Evolutionary conservation across 805 yeast genomes (phyloP).

Genomic region (Kluyveromyces dobzhanskii): DNA sequence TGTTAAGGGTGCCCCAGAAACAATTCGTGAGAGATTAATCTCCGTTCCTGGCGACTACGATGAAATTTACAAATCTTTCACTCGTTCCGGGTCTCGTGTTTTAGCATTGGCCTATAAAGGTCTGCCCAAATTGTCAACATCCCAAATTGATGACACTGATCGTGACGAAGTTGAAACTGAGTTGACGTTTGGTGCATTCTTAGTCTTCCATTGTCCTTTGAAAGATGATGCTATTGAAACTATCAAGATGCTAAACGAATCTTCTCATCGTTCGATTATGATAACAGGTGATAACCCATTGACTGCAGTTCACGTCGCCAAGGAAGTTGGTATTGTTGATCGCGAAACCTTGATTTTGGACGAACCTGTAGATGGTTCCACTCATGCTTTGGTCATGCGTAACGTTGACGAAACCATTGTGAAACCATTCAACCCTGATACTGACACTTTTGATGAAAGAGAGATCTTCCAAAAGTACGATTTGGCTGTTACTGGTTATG

Average conservation of each 20-base stretch:
- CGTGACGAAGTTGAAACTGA: slow-evolving; percentile 73
- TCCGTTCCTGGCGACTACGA: slow-evolving; percentile 75
- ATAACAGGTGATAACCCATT: slow-evolving; percentile 98
- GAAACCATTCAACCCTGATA: slow-evolving; percentile 56
- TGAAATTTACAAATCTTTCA: slow-evolving; percentile 76
- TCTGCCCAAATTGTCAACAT: slow-evolving; percentile 43
- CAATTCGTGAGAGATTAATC: slow-evolving; percentile 67
- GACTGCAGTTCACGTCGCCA: slow-evolving; percentile 96
- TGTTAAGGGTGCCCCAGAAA: slow-evolving; percentile 98
- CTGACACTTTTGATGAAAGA: slow-evolving; percentile 25
- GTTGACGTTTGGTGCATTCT: slow-evolving; percentile 79
- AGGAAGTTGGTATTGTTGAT: slow-evolving; percentile 80
- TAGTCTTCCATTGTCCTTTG: slow-evolving; percentile 96
- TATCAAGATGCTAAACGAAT: slow-evolving; percentile 85
- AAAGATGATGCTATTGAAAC: slow-evolving; percentile 89
- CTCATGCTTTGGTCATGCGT: slow-evolving; percentile 66
- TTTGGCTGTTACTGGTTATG: slow-evolving; percentile 89
- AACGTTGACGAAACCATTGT: slow-evolving; percentile 68
- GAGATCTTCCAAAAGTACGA: slow-evolving; percentile 63
- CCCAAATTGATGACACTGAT: slow-evolving; percentile 48
- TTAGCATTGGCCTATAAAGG: slow-evolving; percentile 86
- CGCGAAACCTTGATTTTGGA: slow-evolving; percentile 82
- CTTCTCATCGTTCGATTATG: slow-evolving; percentile 94
- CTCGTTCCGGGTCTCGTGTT: slow-evolving; percentile 94
- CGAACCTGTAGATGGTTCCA: slow-evolving; percentile 52